These are phyloP conservation scores for Suillus cothurnatus DNA, from an alignment of 768 basidiomycete species.

Conservation along the genomic window DNA sequence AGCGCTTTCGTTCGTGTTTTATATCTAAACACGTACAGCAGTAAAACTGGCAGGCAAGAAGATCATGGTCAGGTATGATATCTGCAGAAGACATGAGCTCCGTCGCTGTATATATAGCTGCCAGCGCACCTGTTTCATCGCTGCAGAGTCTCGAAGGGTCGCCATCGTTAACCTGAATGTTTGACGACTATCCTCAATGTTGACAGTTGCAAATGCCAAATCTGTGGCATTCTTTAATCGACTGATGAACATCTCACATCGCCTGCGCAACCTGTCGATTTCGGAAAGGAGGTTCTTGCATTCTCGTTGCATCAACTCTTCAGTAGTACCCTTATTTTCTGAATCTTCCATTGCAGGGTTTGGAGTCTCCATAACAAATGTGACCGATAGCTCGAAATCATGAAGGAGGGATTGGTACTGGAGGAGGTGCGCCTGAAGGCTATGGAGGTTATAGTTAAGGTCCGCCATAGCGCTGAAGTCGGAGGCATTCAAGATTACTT, in stretches of 20 bases:
- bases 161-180: slow-evolving; percentile 48
- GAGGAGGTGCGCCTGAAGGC: slow-evolving; percentile 51
- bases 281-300: slow-evolving; percentile 37
- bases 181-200: slow-evolving; percentile 55
- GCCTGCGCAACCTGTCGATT: slow-evolving; percentile 41
- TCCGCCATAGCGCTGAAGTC: slow-evolving; percentile 45
- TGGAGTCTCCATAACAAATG: slow-evolving; percentile 45
- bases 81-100: slow-evolving; percentile 28
- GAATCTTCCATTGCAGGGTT: slow-evolving; percentile 42
- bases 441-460: slow-evolving; percentile 54
- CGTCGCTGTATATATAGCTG: neutral
- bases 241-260: slow-evolving; percentile 28
- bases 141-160: slow-evolving; percentile 43
- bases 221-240: slow-evolving; percentile 35
- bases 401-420: slow-evolving; percentile 50
- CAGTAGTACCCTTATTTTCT: neutral
- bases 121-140: slow-evolving; percentile 35
- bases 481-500: slow-evolving; percentile 33
- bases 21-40: slow-evolving; percentile 20
- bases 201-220: slow-evolving; percentile 58
- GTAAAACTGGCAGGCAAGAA: slow-evolving; percentile 59
- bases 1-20: neutral
- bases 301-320: slow-evolving; percentile 20
- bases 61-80: slow-evolving; percentile 61
- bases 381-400: slow-evolving; percentile 49